Conservation (phyloP, 2,329 filamentous ascomycete species). For the Cordyceps sp. region DNA sequence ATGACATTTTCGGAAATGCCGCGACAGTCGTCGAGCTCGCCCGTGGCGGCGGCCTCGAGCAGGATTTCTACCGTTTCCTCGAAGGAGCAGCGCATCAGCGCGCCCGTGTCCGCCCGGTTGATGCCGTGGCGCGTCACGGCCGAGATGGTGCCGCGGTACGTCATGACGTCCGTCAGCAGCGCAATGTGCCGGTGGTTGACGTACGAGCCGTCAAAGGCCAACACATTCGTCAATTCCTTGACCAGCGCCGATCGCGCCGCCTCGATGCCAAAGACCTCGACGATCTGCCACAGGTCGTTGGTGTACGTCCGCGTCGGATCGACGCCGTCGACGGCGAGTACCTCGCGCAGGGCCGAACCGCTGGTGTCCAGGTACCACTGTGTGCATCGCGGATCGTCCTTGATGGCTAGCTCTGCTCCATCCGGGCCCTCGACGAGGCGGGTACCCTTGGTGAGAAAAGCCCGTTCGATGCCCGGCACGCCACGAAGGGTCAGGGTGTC, state of each 20-base stretch:
- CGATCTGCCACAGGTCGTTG: conserved; percentile 89
- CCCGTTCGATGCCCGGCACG: conserved; percentile 74
- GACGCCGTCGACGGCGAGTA: conserved; percentile 75
- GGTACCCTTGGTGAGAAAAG: conserved; percentile 76
- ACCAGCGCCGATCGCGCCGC: conserved; percentile 77
- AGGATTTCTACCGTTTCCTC: conserved; percentile 98
- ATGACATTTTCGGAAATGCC: conserved; percentile 99
- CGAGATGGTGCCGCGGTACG: conserved; percentile 81
- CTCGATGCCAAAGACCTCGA: conserved; percentile 92
- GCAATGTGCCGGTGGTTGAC: conserved; percentile 98
- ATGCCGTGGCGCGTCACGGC: conserved; percentile 97
- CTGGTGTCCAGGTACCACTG: conserved; percentile 96
- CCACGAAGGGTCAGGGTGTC: conserved; percentile 84
- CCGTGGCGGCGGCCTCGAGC: conserved; percentile 82
- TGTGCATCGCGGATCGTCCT: conserved; percentile 57
- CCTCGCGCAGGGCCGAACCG: conserved; percentile 71
- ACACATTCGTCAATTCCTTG: conserved; percentile 74
- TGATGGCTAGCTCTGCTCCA: conserved; percentile 58
- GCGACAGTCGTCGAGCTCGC: conserved; percentile 92
- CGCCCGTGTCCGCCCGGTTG: conserved; percentile 94
- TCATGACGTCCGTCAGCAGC: conserved; percentile 94
- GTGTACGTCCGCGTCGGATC: conserved; percentile 76
- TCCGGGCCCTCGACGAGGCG: conserved; percentile 50
- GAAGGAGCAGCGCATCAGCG: conserved; percentile 97
- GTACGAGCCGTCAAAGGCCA: conserved; percentile 98